These are phyloP conservation scores for Phytophthora fragariae DNA, from an alignment of 352 stramenopile species.

Conservation along the genomic window DNA sequence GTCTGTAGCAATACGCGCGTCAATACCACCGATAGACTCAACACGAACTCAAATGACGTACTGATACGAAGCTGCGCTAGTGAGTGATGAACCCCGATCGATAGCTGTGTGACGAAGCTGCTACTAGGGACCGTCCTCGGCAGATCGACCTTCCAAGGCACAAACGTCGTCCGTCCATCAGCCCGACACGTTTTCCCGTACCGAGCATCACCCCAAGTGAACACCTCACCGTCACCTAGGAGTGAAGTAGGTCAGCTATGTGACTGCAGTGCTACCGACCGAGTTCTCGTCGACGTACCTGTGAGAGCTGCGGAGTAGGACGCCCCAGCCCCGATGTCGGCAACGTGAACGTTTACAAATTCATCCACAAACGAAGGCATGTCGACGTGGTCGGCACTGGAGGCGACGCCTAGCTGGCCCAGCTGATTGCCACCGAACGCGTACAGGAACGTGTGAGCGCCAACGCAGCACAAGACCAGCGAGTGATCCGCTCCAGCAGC, in stretches of 20 bases:
- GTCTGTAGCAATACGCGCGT: slow-evolving; percentile 19
- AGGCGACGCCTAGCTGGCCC: slow-evolving; percentile 69
- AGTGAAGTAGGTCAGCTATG: not conserved
- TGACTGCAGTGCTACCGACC: not conserved
- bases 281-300: slow-evolving; percentile 22
- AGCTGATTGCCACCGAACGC: slow-evolving; percentile 74
- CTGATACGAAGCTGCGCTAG: slow-evolving; percentile 63
- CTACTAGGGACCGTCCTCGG: slow-evolving; percentile 16
- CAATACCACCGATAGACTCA: not conserved
- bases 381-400: slow-evolving; percentile 41
- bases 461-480: slow-evolving; percentile 59
- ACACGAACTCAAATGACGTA: slow-evolving; percentile 19
- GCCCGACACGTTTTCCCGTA: slow-evolving; percentile 55
- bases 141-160: slow-evolving; percentile 66
- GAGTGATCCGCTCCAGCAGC: slow-evolving; percentile 72
- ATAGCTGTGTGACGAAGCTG: slow-evolving; percentile 66
- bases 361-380: slow-evolving; percentile 73
- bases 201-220: slow-evolving; percentile 70
- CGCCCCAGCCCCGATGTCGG: slow-evolving; percentile 59
- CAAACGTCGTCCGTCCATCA: slow-evolving; percentile 60
- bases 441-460: slow-evolving; percentile 62
- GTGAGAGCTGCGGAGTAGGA: slow-evolving; percentile 66
- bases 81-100: slow-evolving; percentile 60
- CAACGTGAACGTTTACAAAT: slow-evolving; percentile 46
- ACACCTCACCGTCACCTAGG: slow-evolving; percentile 65